Evolutionary conservation across 108 stramenopile species (phyloP), one percentile per base, ranked within the genome.

Genomic region (Cyclotella atomus): DNA sequence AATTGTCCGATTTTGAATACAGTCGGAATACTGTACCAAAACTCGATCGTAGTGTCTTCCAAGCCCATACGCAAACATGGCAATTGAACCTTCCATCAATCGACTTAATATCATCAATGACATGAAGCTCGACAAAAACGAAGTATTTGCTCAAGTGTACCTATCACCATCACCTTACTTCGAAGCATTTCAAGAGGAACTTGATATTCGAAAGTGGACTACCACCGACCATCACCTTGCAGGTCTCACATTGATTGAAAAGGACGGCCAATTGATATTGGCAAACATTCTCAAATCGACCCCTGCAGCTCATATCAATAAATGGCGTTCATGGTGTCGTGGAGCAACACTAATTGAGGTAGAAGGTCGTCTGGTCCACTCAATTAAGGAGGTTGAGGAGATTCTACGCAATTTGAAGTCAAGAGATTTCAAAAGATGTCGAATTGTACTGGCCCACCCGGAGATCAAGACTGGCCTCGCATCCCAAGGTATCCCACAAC

Each of bases 141-240:
- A 49, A 49, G 47, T n/a, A 49, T 49, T 49, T n/a, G n/a, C 10
- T 10, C 47, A 49, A 49, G 55, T 56, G 29, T 56, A 56, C n/a
- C 55, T 56, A 56, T 56, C 55, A 17, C 55, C 55, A 56, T 28
- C 27, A 17, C 7, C 27, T 28, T 56, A 28, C 30, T 17, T 9
- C 55, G 30, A 56, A 17, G 21, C 55, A 28, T 56, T 56, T 56
- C 25, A 56, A 32, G 55, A 56, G 30, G 16, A 28, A 28, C 4
- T 56, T 15, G 55, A 56, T 17, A 5, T 56, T 24, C 23, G 55
- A 30, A 5, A n/a, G 28, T 56, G 27, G 27, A n/a, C 3, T 28
- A 4, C 55, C 24, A 41, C 7, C 38, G 30, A 56, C 9, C 55
- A 56, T 56, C 6, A 7, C 3, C 5, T 27, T 8, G 55, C 55